Base-by-base conservation (phyloP, 2,329 filamentous ascomycete genomes). In the Waltergamsia citrina region DNA sequence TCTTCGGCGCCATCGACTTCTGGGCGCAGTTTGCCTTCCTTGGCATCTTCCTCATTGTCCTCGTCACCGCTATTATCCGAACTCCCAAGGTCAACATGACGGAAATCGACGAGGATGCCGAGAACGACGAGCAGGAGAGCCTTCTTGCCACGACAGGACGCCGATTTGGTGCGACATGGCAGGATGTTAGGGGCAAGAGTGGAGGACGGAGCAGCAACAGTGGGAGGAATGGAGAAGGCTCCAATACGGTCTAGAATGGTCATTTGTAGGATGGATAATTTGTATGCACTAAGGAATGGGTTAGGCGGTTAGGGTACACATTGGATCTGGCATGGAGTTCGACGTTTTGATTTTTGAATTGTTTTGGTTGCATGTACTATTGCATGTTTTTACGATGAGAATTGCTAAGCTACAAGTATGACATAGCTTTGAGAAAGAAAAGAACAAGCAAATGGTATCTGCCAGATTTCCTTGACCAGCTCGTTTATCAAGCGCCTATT, bases 21-120 rank as follows among this genome's bases (percentile, higher is more conserved):
- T 98, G 88, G 87, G 85, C 87, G 0, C 92, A 98, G 50, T 96
- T 95, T 52, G 83, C 73, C 10, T 96, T 98, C 62, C 60, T 98
- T 28, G 81, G 60, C 22, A 69, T 95, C 15, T 95, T 94, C 57
- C 56, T 94, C 8, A 60, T 94, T 35, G 79, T 94, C 10, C 84
- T 94, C 46, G 38, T 86, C 16, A 82, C 84, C 1, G 77, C 83
- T 4, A 61, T 95, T 1, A 81, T 96, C 68, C 78, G 82, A 27
- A 78, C 86, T 2, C 88, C 90, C 0, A 79, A 72, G 50, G 58
- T 94, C 23, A 77, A 90, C 46, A 67, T 90, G 36, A 71, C 74
- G 29, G 78, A 88, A 48, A 56, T 93, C 7, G 92, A 96, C 43
- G 84, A 90, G 41, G 88, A 95, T 51, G 80, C 88, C 12, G 85